Evolutionary conservation across 1,139 yeast genomes (phyloP).

Genomic region (Eremothecium gossypii): DNA sequence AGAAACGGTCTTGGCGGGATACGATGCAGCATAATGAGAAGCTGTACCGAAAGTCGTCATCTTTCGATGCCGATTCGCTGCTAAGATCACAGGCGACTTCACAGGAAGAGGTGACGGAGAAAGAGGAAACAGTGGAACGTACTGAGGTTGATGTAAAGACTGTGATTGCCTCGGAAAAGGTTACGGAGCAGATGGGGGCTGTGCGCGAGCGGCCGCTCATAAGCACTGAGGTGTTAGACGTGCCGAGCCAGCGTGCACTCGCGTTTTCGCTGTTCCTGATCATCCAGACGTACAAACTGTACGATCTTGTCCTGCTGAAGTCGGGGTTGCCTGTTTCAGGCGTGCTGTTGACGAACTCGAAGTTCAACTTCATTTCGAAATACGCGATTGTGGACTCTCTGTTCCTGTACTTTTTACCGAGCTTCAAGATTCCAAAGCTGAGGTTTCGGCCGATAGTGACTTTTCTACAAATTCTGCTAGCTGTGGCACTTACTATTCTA

Average conservation of each 20-base stretch:
- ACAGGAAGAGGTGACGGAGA: no score
- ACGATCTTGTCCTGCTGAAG: constrained; percentile 47
- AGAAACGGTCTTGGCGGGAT: constrained; percentile 4
- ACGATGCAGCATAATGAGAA: constrained; percentile 2
- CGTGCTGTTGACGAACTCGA: constrained; percentile 36
- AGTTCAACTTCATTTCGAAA: constrained; percentile 55
- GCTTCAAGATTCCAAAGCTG: constrained; percentile 65
- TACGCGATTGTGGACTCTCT: constrained; percentile 65
- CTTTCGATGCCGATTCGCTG: constrained; percentile 1
- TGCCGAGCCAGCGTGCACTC: constrained; percentile 72
- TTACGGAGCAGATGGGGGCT: background rate
- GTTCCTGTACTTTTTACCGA: constrained; percentile 60
- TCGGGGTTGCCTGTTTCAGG: constrained; percentile 25
- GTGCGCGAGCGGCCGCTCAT: constrained; percentile 35
- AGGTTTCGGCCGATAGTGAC: constrained; percentile 39
- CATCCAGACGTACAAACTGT: constrained; percentile 73
- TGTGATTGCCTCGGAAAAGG: background rate
- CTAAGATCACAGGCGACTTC: background rate
- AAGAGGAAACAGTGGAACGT: background rate
- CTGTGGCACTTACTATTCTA: constrained; percentile 33
- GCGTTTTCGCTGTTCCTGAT: constrained; percentile 57
- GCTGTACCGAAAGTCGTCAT: constrained; percentile 1
- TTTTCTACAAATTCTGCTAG: constrained; percentile 29
- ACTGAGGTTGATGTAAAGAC: background rate
- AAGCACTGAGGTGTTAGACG: constrained; percentile 52